phyloP scores from a whole-genome alignment of 805 yeast species.

The Tetrapisispora nanseiensis region DNA sequence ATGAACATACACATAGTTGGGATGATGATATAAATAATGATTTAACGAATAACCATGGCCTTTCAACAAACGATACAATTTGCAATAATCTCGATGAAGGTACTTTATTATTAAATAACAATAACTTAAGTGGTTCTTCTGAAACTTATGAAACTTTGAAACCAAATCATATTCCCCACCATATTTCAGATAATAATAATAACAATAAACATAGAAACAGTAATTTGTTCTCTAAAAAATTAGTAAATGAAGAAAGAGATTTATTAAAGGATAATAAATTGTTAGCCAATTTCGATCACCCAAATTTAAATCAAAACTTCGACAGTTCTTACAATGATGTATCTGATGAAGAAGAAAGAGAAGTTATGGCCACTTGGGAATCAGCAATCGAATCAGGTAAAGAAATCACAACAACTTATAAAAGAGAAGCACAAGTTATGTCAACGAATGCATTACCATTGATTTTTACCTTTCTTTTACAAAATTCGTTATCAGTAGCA shows the following conservation, averaged over 20 bases:
- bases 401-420: conserved; percentile 22
- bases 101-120: not conserved
- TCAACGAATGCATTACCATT: conserved; percentile 48
- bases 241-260: conserved; percentile 27
- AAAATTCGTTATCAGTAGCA: conserved; percentile 65
- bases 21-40: not conserved
- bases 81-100: not conserved
- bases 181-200: not conserved
- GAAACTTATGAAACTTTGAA: conserved; percentile 1
- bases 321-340: not conserved
- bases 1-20: not conserved
- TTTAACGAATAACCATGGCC: not conserved
- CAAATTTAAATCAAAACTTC: not conserved
- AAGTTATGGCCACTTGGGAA: conserved; percentile 24
- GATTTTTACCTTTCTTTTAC: conserved; percentile 56
- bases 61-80: not conserved
- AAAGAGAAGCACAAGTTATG: conserved; percentile 37
- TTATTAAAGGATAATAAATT: conserved; percentile 26
- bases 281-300: conserved; percentile 3
- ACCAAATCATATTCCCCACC: not conserved
- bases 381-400: conserved; percentile 25
- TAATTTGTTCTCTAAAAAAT: conserved; percentile 12
- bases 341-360: conserved; percentile 9
- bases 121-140: not conserved
- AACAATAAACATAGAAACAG: conserved; percentile 1